Evolutionary conservation across 441 rosid species (phyloP), one percentile per base, ranked within the genome.

Genomic region (Croton laevigatus): DNA sequence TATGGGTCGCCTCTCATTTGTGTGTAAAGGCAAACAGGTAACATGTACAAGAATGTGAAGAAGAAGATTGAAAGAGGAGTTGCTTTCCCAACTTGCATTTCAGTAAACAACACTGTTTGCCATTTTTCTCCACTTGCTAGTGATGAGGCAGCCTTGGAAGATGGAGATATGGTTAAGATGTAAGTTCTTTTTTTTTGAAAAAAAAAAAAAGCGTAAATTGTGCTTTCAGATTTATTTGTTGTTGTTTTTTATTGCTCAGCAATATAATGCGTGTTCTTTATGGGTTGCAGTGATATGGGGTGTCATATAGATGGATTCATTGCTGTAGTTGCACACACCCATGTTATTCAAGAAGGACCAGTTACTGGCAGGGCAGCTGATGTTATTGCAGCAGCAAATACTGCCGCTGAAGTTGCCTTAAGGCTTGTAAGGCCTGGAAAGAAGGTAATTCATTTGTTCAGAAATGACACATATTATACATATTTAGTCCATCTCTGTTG

Each of bases 331-430:
- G 99, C 81, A 6, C 98, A 91, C 63, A 95, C 97, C 4, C 91
- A 89, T 84, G 95, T 87, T 74, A 71, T 95, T 73, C 95, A 87
- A 73, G 86, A 75, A 23, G 97, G 96, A 6, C 86, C 94, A 0
- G 59, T 93, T 51, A 85, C 71, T 7, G 98, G 95, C 40, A 86
- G 87, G 76, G 82, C 88, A 67, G 97, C 97, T 78, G 97, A 95
- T 83, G 98, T 88, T 72, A 81, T 95, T 81, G 89, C 93, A 19
- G 99, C 99, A 0, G 97, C 94, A 0, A 91, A 91, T 73, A 89
- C 98, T 22, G 98, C 98, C 8, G 97, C 98, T 76, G 98, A 95
- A 87, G 99, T 93, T 83, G 99, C 98, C 74, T 76, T 95, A 78
- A 91, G 98, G 87, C 97, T 95, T 59, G 97, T 93, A 4, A 90